A percentile compares a stretch with the other conserved stretches of the same genome.
Conservation (phyloP, 805 yeast species). For the Jamesozyma gamospora region DNA sequence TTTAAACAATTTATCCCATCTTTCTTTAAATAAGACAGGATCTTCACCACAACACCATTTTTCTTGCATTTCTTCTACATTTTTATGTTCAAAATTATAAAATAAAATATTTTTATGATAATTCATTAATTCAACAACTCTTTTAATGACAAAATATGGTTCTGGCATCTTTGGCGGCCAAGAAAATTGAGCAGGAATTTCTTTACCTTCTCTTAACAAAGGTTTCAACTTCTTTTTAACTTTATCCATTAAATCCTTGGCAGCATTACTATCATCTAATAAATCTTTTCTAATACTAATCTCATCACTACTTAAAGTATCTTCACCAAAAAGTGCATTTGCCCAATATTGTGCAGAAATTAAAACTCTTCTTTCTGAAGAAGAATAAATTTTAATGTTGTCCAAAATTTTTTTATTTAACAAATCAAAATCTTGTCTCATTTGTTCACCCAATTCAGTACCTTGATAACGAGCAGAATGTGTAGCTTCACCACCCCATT, state of each 20-base stretch:
- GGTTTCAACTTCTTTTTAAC: constrained; percentile 96
- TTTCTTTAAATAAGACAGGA: constrained; percentile 76
- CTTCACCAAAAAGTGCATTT: constrained; percentile 61
- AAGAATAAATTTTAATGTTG: constrained; percentile 78
- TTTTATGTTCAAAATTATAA: constrained; percentile 58
- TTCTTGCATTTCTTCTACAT: constrained; percentile 58
- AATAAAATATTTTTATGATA: constrained; percentile 80
- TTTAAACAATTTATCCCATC: constrained; percentile 94
- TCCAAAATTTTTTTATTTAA: constrained; percentile 76
- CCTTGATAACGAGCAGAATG: constrained; percentile 95
- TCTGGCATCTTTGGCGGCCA: constrained; percentile 99
- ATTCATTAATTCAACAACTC: constrained; percentile 93
- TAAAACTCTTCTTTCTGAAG: constrained; percentile 90
- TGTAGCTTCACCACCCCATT: constrained; percentile 99
- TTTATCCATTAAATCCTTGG: constrained; percentile 94
- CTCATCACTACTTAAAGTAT: constrained; percentile 65
- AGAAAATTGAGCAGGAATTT: constrained; percentile 94
- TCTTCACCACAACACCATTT: constrained; percentile 98
- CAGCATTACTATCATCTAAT: constrained; percentile 94
- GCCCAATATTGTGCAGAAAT: constrained; percentile 87
- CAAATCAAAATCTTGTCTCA: constrained; percentile 82
- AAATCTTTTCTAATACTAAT: constrained; percentile 79
- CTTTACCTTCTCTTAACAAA: constrained; percentile 84
- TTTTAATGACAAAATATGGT: constrained; percentile 85
- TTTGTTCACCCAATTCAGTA: constrained; percentile 88